Percentiles rank a stretch among this genome's conserved stretches.
Conservation (phyloP, 148 eudicot species). For the Chenopodium album region DNA sequence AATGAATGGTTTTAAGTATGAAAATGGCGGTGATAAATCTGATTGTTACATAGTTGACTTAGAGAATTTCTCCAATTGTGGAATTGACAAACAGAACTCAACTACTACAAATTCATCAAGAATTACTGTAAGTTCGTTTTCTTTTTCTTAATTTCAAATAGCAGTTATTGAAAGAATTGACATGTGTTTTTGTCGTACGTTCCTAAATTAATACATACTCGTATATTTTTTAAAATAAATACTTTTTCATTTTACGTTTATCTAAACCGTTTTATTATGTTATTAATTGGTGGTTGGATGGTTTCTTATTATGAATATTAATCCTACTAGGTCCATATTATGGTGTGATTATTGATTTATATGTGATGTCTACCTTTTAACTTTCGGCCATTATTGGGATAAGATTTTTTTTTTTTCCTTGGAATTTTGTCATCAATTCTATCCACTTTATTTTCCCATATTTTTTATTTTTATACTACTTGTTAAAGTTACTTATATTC, state of each 20-base stretch:
- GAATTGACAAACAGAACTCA: conserved; percentile 36
- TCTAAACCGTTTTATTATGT: no score
- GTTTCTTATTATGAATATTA: no score
- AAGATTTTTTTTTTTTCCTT: no score
- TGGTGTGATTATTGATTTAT: background rate
- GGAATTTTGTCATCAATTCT: background rate
- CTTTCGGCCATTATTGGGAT: background rate
- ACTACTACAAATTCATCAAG: conserved; percentile 52
- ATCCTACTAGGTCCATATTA: background rate
- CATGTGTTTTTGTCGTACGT: no score
- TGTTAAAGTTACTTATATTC: background rate
- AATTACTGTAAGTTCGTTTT: conserved; percentile 45
- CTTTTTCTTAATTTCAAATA: background rate
- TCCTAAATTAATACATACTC: no score
- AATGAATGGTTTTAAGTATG: conserved; percentile 33
- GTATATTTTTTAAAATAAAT: no score
- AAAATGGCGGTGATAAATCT: conserved; percentile 28
- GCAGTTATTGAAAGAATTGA: background rate
- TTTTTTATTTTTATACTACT: no score
- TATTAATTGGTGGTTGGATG: background rate
- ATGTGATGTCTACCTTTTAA: background rate
- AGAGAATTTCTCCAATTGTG: conserved; percentile 46
- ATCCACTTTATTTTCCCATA: background rate
- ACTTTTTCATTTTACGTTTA: no score
- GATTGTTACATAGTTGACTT: conserved; percentile 68